Evolutionary conservation across 176 grass and related monocot species (phyloP).

Genomic region (Oryza meridionalis): DNA sequence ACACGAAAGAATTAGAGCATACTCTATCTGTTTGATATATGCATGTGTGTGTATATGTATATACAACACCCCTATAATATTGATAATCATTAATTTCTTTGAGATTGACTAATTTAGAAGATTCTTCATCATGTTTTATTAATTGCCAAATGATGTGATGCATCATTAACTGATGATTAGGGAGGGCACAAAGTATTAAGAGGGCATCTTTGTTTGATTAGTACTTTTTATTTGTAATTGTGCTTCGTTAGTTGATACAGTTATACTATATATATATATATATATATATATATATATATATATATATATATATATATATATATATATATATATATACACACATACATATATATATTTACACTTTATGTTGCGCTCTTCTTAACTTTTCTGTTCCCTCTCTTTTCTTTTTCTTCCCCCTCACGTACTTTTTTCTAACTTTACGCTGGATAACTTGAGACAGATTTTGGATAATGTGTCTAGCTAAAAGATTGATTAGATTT

Average conservation of each 20-base stretch:
- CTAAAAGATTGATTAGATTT: constrained; percentile 36
- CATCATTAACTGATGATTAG: constrained; percentile 68
- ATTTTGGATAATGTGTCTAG: constrained; percentile 6
- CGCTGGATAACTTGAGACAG: constrained; percentile 19
- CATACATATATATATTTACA: constrained; percentile 21
- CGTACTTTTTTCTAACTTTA: constrained; percentile 6
- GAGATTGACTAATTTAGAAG: constrained; percentile 41
- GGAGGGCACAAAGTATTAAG: constrained; percentile 36
- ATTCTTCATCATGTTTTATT: constrained; percentile 45
- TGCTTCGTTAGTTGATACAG: constrained; percentile 37
- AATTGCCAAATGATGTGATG: constrained; percentile 34
- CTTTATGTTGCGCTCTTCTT: constrained; percentile 25
- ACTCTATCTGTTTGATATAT: not conserved
- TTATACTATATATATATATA: constrained; percentile 7
- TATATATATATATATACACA: no score
- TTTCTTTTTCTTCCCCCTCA: not conserved
- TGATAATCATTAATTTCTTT: constrained; percentile 38
- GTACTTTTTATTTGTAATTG: constrained; percentile 38
- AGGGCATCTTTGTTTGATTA: constrained; percentile 53
- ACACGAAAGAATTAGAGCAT: not conserved
- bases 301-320: no score
- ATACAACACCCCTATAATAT: not conserved
- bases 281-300: no score
- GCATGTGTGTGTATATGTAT: not conserved
- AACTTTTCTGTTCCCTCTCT: constrained; percentile 36